Conservation (phyloP, 2,329 filamentous ascomycete species). For the Colletotrichum sp. region DNA sequence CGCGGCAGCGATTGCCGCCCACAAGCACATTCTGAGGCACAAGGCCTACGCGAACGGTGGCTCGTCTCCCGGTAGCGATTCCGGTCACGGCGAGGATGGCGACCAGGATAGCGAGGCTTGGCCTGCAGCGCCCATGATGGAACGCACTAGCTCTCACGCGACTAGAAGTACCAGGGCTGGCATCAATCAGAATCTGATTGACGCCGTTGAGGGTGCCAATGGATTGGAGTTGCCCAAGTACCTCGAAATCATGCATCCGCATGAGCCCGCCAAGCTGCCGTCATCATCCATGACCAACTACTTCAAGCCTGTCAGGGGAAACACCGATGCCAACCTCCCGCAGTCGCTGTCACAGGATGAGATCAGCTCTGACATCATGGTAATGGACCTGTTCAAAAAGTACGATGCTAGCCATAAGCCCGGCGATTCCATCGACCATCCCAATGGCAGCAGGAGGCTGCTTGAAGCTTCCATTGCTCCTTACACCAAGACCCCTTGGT, state of each 20-base stretch:
- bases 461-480: conserved; percentile 60
- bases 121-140: conserved; percentile 61
- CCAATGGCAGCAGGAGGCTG: conserved; percentile 58
- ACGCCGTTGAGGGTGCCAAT: conserved; percentile 65
- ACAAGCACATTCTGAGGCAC: conserved; percentile 66
- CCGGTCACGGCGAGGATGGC: conserved; percentile 55
- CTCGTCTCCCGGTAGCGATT: conserved; percentile 59
- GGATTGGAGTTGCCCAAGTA: conserved; percentile 65
- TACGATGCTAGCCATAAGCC: conserved; percentile 59
- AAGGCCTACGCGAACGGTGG: conserved; percentile 55
- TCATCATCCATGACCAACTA: conserved; percentile 63
- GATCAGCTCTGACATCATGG: conserved; percentile 58
- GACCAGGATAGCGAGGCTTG: conserved; percentile 53
- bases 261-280: conserved; percentile 63
- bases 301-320: conserved; percentile 61
- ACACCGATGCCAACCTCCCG: conserved; percentile 62
- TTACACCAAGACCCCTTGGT: conserved; percentile 51
- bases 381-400: conserved; percentile 63
- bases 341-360: conserved; percentile 56
- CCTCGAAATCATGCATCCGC: conserved; percentile 59
- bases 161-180: conserved; percentile 67
- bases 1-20: conserved; percentile 64
- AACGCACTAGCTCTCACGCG: conserved; percentile 67
- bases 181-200: conserved; percentile 58
- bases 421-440: conserved; percentile 60